Evolutionary conservation across 2,329 filamentous ascomycete species (phyloP).

Genomic region (Phymatotrichopsis omnivora): DNA sequence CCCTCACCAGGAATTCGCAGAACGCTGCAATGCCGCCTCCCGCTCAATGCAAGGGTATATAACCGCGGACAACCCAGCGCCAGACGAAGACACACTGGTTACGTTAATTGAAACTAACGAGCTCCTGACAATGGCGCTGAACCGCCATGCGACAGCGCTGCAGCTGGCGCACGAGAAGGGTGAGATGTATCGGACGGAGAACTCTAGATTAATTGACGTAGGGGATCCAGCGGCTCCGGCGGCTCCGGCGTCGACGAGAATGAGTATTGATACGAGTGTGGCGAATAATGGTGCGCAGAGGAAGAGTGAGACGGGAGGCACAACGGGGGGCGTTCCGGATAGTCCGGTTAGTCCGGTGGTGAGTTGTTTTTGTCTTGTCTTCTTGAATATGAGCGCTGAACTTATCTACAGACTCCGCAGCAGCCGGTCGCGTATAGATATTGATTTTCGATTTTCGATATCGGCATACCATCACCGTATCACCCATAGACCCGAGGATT

Average conservation of each 20-base stretch:
- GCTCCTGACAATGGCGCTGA: constrained; percentile 70
- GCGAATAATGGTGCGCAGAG: neutral
- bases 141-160: constrained; percentile 72
- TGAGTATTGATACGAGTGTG: neutral
- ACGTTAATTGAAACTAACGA: constrained; percentile 92
- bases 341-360: constrained; percentile 25
- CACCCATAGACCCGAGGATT: too few relatives aligned
- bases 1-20: constrained; percentile 59
- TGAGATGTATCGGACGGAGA: constrained; percentile 29
- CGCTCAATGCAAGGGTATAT: constrained; percentile 81
- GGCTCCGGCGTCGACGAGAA: neutral
- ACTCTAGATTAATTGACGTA: constrained; percentile 14
- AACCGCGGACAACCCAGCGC: constrained; percentile 56
- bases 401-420: too few relatives aligned
- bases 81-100: constrained; percentile 87
- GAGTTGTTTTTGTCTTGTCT: too few relatives aligned
- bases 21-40: constrained; percentile 72
- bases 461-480: too few relatives aligned
- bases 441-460: too few relatives aligned
- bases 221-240: constrained; percentile 5
- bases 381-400: too few relatives aligned
- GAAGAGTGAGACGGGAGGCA: neutral
- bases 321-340: constrained; percentile 3
- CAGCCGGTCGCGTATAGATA: too few relatives aligned
- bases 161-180: constrained; percentile 44